Percentiles rank a stretch among this genome's conserved stretches.
Evolutionary conservation across 2,329 filamentous ascomycete species (phyloP).

Genomic region (Aspergillus pseudonomiae): DNA sequence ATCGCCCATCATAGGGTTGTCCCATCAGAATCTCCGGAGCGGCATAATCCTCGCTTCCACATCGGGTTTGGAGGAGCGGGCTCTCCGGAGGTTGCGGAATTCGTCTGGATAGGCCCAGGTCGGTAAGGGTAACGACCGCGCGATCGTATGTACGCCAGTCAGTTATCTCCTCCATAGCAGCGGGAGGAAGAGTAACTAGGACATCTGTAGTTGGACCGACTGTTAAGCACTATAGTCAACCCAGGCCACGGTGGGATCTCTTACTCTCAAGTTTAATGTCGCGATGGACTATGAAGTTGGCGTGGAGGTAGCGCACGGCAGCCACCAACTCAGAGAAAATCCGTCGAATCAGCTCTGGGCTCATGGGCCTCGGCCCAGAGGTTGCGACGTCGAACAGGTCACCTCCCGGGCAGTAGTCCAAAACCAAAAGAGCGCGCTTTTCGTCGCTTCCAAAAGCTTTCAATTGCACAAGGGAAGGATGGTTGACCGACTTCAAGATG

Average conservation of each 20-base stretch:
- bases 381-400: conserved; percentile 94
- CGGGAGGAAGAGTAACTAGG: conserved; percentile 77
- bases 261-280: conserved; percentile 98
- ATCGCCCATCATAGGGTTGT: conserved; percentile 88
- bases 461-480: conserved; percentile 87
- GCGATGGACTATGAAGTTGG: conserved; percentile 84
- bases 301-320: conserved; percentile 84
- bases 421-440: conserved; percentile 77
- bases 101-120: conserved; percentile 84
- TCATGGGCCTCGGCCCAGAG: conserved; percentile 68
- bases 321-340: conserved; percentile 89
- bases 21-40: conserved; percentile 96
- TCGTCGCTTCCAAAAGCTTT: conserved; percentile 89
- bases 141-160: conserved; percentile 78
- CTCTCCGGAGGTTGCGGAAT: conserved; percentile 74
- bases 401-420: conserved; percentile 91
- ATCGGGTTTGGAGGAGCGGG: conserved; percentile 88
- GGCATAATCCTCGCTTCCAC: conserved; percentile 95
- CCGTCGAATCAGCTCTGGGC: conserved; percentile 71
- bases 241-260: conserved; percentile 36
- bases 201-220: conserved; percentile 65
- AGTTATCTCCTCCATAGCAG: conserved; percentile 66
- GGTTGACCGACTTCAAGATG: conserved; percentile 83
- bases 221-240: conserved; percentile 6
- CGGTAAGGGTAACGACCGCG: conserved; percentile 84